Evolutionary conservation across 441 rosid genomes (phyloP).

Genomic region (Mallotus repandus): DNA sequence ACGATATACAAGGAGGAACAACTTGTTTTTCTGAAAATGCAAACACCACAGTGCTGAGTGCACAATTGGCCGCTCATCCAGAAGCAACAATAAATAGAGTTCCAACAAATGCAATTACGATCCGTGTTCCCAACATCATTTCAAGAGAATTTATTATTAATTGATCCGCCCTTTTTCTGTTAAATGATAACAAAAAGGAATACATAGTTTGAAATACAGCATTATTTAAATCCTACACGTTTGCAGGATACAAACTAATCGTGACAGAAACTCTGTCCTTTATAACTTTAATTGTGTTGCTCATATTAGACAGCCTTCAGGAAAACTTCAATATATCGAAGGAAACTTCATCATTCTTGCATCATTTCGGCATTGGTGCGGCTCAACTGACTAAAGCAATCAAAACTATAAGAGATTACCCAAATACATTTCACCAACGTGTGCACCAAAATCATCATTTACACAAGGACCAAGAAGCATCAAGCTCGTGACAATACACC

Average conservation of each 20-base stretch:
- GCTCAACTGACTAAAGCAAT: slow-evolving; percentile 4
- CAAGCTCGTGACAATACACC: slow-evolving; percentile 77
- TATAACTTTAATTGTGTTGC: background rate
- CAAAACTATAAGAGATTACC: background rate
- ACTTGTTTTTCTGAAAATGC: background rate
- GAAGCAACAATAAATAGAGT: background rate
- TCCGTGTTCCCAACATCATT: background rate
- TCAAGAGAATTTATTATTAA: background rate
- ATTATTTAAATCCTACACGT: background rate
- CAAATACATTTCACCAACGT: background rate
- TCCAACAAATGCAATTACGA: background rate
- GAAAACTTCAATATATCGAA: background rate
- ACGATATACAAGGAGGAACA: background rate
- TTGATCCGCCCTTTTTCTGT: background rate
- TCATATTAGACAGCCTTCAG: background rate
- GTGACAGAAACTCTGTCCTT: background rate
- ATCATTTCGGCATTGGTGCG: background rate
- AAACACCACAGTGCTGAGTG: background rate
- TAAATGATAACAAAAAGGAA: background rate
- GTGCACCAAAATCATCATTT: background rate
- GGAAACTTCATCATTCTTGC: background rate
- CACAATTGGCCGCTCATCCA: background rate
- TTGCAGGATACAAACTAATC: background rate
- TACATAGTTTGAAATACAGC: background rate
- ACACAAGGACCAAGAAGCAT: slow-evolving; percentile 9